Percentiles rank a stretch among this genome's conserved stretches.
Evolutionary conservation across 2,329 filamentous ascomycete species (phyloP).

Genomic region (Aspergillus puulaauensis): DNA sequence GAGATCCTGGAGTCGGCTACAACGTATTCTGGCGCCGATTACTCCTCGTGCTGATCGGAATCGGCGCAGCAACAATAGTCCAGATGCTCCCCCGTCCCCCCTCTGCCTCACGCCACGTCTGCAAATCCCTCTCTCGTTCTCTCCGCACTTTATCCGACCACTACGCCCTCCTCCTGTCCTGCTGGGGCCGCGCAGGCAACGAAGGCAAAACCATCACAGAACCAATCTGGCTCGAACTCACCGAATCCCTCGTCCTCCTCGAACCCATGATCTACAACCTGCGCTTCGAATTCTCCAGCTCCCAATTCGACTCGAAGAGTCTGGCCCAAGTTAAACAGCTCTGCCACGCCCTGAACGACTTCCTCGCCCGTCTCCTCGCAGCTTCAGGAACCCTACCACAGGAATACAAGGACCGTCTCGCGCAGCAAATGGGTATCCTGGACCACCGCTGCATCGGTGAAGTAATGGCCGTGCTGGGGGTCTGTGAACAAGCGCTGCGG

Average conservation of each 20-base stretch:
- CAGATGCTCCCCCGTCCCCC: constrained; percentile 50
- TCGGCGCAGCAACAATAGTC: constrained; percentile 45
- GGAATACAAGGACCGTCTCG: constrained; percentile 43
- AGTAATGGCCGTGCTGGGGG: constrained; percentile 51
- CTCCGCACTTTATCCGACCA: constrained; percentile 49
- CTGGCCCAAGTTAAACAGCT: constrained; percentile 33
- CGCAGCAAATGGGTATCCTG: constrained; percentile 39
- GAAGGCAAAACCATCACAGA: constrained; percentile 29
- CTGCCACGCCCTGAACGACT: constrained; percentile 32
- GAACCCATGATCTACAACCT: constrained; percentile 35
- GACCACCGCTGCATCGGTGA: constrained; percentile 50
- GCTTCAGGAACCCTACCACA: constrained; percentile 36
- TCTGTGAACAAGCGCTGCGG: constrained; percentile 49
- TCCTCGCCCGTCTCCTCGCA: constrained; percentile 37
- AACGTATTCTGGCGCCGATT: constrained; percentile 50
- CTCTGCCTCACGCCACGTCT: constrained; percentile 47
- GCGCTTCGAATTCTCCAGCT: constrained; percentile 40
- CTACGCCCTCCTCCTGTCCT: constrained; percentile 50
- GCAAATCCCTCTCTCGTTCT: constrained; percentile 46
- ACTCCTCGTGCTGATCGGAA: constrained; percentile 46
- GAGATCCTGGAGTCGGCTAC: constrained; percentile 50
- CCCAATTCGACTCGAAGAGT: constrained; percentile 36
- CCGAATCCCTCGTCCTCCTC: constrained; percentile 33
- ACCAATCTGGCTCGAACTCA: constrained; percentile 31
- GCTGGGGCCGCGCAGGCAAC: constrained; percentile 37